phyloP scores from a whole-genome alignment of 2,329 filamentous ascomycete species.

The Dothidotthia symphoricarpi region DNA sequence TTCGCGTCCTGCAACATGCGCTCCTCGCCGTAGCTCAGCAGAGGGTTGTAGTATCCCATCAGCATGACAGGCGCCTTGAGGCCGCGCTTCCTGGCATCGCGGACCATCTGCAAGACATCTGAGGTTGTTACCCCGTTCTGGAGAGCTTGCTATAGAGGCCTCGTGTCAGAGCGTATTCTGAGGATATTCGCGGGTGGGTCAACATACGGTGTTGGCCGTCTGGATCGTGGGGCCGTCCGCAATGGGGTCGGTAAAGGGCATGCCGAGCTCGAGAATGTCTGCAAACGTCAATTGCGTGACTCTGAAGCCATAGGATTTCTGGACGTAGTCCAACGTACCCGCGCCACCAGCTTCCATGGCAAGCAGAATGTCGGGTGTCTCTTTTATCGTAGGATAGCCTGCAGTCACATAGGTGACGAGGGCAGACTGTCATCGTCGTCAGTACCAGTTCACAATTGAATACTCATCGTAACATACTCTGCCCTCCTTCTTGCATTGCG shows the following conservation, averaged over 20 bases:
- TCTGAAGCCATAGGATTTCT: not conserved
- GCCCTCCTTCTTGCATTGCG: slow-evolving; percentile 51
- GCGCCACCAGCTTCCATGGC: slow-evolving; percentile 90
- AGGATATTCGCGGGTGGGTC: slow-evolving; percentile 20
- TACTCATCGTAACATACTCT: slow-evolving; percentile 32
- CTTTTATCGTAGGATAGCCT: slow-evolving; percentile 79
- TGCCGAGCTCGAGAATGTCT: slow-evolving; percentile 94
- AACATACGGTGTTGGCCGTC: slow-evolving; percentile 77
- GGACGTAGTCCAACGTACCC: slow-evolving; percentile 54
- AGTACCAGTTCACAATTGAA: slow-evolving; percentile 3
- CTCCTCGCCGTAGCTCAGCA: slow-evolving; percentile 93
- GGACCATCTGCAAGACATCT: slow-evolving; percentile 78
- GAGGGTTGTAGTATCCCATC: slow-evolving; percentile 99
- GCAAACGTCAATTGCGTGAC: slow-evolving; percentile 17
- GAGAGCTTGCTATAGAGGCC: slow-evolving; percentile 60
- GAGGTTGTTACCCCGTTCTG: slow-evolving; percentile 83
- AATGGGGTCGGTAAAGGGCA: slow-evolving; percentile 97
- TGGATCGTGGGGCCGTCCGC: slow-evolving; percentile 97
- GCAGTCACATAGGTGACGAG: slow-evolving; percentile 96
- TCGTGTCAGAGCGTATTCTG: slow-evolving; percentile 15
- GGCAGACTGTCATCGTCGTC: slow-evolving; percentile 59
- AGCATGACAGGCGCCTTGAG: slow-evolving; percentile 80
- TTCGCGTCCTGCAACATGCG: slow-evolving; percentile 79
- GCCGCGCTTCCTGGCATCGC: slow-evolving; percentile 72
- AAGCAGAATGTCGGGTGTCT: slow-evolving; percentile 80